These are phyloP conservation scores for Serendipita sp. DNA, from an alignment of 768 basidiomycete species.

Conservation along the genomic window DNA sequence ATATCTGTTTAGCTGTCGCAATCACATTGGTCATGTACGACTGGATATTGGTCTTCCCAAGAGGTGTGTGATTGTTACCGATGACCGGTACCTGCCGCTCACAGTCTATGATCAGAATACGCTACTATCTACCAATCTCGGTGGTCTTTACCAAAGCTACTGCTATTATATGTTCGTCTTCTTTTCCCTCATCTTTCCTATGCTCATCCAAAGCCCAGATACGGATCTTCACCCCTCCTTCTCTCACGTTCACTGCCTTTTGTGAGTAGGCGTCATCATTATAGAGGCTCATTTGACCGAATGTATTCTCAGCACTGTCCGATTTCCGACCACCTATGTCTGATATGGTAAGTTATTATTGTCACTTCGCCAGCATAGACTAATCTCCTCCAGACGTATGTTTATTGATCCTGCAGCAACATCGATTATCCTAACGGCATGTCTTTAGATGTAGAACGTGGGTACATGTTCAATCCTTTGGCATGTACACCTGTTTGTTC, in stretches of 20 bases:
- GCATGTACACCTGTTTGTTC: neutral
- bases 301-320: neutral
- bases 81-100: neutral
- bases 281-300: neutral
- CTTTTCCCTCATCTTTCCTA: neutral
- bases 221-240: neutral
- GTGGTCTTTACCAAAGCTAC: neutral
- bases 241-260: neutral
- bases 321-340: neutral
- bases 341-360: neutral
- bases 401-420: neutral
- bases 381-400: neutral
- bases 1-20: neutral
- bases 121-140: neutral
- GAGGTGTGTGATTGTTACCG: neutral
- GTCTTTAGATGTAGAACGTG: neutral
- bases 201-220: neutral
- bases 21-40: neutral
- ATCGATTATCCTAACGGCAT: neutral
- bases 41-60: neutral
- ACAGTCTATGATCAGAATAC: neutral
- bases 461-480: neutral
- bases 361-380: neutral
- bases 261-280: neutral
- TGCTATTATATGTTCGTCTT: neutral